Base-by-base conservation (phyloP, 2,329 filamentous ascomycete species). In the Fusarium sp. region DNA sequence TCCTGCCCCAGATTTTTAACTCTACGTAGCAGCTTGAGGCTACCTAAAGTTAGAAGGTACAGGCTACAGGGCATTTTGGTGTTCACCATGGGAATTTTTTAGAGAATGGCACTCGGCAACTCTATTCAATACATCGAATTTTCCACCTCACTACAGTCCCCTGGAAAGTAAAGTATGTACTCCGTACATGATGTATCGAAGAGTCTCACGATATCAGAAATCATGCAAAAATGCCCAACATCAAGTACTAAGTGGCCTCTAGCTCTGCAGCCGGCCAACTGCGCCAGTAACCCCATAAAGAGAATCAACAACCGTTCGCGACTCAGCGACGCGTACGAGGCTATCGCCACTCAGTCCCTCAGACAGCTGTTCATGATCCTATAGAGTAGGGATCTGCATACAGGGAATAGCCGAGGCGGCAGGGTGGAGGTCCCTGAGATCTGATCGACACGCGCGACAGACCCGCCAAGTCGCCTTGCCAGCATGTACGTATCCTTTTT, bases 381-480 rank as follows among this genome's bases (percentile, higher is more conserved):
- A 58, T 57, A 72, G 41, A 69, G 71, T 67, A 77, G 73, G 69
- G 75, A 71, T 77, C 65, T 63, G 42, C 60, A 41, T 65, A 70
- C 71, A 76, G 74, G 77, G 70, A 66, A 72, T 54, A 77, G 66
- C 70, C 70, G 70, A 75, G 70, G 73, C 61, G 72, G 74, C 59
- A 70, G 61, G 72, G 75, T 75, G 72, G 75, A 76, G 72, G 77
- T 76, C 77, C 75, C 75, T 77, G 74, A 79, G 77, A 79, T 79
- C 77, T 66, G 77, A 79, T 79, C 77, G 77, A 79, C 73, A 78
- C 66, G 76, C 70, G 64, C 68, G 69, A 78, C 66, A 75, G 66
- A 69, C 71, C 75, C 70, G 68, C 66, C 58, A 56, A 61, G 55
- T 59, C 68, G 53, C 55, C 58, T 70, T 73, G 59, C 44, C n/a